Evolutionary conservation across 371 early-diverging fungal genomes (phyloP), one percentile per base, ranked within the genome.

Genomic region (Mortierella sp.): DNA sequence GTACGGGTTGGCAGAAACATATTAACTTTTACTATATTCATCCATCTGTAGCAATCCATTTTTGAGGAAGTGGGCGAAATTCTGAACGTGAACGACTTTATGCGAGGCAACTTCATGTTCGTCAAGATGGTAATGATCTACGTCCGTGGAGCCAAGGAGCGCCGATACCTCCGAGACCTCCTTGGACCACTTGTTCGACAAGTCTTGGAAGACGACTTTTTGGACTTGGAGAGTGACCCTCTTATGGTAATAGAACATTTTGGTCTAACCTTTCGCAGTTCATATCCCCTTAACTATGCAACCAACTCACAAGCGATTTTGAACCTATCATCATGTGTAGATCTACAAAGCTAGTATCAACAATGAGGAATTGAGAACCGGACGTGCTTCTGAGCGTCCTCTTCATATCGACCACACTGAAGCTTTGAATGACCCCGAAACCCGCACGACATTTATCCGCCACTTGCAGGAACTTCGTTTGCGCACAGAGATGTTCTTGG

Each of bases 211-310:
- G 93, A 97, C 77, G 87, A 88, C 24, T 88, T 89, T 62, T 84
- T 98, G 70, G 96, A 96, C 64, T 88, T 99, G 10, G 98, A 98
- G 78, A 93, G 93, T 2, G 97, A 99, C 64, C 97, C 98, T 9
- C 86, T 96, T 61, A 90, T 88, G 58, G 89, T 90, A 86, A 83
- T 66, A 22, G 10, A 20, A 6, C 18, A 51, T 22, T 22, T 20
- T n/a, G 51, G 30, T 30, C 4, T n/a, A n/a, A 20, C 5, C 18
- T 51, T 12, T 18, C 4, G 30, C 30, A 30, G 30, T 30, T 30
- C 30, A 30, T 30, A 30, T 30, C 4, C 30, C 30, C 30, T 30
- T 30, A 30, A 30, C 30, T 30, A 30, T 30, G 40, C 14, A 18
- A 28, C 22, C 32, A 5, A 20, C 16, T 40, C 37, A 9, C 39